phyloP scores from a whole-genome alignment of 2,329 filamentous ascomycete species.

The Davidsoniella neocaledoniae region DNA sequence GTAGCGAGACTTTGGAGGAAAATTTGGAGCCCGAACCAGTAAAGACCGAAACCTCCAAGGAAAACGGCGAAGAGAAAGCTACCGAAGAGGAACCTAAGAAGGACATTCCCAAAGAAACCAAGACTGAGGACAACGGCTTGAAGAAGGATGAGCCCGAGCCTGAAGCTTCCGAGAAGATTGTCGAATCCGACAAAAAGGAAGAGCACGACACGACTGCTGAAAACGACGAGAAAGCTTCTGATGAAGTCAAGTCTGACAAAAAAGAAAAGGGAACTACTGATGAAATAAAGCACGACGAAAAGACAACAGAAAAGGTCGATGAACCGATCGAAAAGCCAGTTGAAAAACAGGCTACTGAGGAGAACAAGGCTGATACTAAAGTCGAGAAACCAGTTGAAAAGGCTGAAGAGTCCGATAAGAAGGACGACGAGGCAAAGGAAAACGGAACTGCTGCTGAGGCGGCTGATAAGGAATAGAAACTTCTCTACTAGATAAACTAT shows the following conservation, averaged over 20 bases:
- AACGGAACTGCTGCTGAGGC: background rate
- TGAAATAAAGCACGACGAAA: conserved; percentile 13
- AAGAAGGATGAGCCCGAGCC: conserved; percentile 2
- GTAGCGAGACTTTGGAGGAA: conserved; percentile 5
- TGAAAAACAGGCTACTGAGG: background rate
- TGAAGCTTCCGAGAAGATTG: conserved; percentile 4
- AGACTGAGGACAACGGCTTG: conserved; percentile 4
- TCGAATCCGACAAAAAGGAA: background rate
- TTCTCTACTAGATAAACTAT: background rate
- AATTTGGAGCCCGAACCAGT: conserved; percentile 10
- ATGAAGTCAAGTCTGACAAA: background rate
- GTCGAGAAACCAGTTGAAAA: background rate
- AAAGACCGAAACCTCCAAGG: background rate
- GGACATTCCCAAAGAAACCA: background rate
- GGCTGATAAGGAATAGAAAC: background rate
- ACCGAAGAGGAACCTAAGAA: conserved; percentile 16
- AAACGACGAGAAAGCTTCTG: too few species aligned
- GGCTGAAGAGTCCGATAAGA: background rate
- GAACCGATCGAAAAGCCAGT: background rate
- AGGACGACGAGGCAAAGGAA: background rate
- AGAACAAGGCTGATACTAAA: background rate
- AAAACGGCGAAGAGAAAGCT: conserved; percentile 15
- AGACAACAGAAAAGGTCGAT: background rate
- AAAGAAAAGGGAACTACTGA: conserved; percentile 13
- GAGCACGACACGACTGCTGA: background rate